These are phyloP conservation scores for Monilinia aucupariae DNA, from an alignment of 2,329 filamentous ascomycete genomes.

Conservation along the genomic window DNA sequence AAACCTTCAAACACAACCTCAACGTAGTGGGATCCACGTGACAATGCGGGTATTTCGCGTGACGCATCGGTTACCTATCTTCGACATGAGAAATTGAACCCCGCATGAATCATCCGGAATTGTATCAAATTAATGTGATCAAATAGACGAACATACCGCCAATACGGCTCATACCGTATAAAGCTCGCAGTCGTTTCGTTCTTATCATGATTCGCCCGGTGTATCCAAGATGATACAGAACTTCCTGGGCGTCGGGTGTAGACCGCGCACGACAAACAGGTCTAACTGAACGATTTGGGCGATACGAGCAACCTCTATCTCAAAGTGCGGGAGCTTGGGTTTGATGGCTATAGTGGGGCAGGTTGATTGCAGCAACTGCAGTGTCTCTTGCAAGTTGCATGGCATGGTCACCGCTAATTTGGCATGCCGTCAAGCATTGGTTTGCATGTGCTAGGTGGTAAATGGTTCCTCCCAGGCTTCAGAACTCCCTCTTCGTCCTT, in stretches of 20 bases:
- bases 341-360: constrained; percentile 1
- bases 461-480: not conserved
- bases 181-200: not conserved
- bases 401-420: not conserved
- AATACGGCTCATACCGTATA: not conserved
- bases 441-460: not conserved
- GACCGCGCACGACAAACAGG: not conserved
- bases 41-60: not conserved
- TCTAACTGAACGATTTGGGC: not conserved
- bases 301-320: not conserved
- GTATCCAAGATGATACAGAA: not conserved
- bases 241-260: not conserved
- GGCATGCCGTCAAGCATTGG: not conserved
- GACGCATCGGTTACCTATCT: constrained; percentile 3
- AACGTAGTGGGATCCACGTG: not conserved
- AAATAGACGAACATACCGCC: not conserved
- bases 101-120: not conserved
- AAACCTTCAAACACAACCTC: not conserved
- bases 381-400: constrained; percentile 2
- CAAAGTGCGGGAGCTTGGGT: not conserved
- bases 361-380: not conserved
- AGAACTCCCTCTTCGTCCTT: not conserved
- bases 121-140: constrained; percentile 3
- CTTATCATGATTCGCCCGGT: not conserved
- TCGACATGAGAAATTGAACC: not conserved